These are phyloP conservation scores for Phaeosphaeria sp. DNA, from an alignment of 2,329 filamentous ascomycete species.

Conservation along the genomic window DNA sequence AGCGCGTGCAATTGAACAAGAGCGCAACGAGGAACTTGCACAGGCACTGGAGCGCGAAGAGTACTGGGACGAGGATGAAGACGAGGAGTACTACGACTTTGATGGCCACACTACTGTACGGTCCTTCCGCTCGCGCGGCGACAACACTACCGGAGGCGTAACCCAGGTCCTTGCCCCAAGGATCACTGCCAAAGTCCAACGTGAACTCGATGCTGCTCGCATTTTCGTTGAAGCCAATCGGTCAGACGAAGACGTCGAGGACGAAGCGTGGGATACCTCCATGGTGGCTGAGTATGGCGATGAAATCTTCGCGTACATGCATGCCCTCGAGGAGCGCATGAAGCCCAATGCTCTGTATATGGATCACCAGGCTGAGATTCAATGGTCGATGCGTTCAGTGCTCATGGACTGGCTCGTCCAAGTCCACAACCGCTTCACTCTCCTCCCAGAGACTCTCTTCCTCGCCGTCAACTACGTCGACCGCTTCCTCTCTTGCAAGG, in stretches of 20 bases:
- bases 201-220: conserved; percentile 74
- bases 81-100: conserved; percentile 76
- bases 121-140: conserved; percentile 76
- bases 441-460: conserved; percentile 94
- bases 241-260: conserved; percentile 78
- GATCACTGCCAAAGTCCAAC: conserved; percentile 70
- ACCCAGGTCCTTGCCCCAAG: conserved; percentile 75
- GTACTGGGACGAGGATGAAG: conserved; percentile 75
- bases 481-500: conserved; percentile 91
- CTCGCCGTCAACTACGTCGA: conserved; percentile 97
- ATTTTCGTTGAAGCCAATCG: conserved; percentile 70
- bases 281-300: conserved; percentile 98
- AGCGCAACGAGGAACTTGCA: conserved; percentile 45
- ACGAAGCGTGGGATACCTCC: conserved; percentile 90
- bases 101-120: conserved; percentile 76
- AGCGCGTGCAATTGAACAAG: conserved; percentile 43
- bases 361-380: conserved; percentile 95
- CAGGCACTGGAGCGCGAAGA: conserved; percentile 65
- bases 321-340: conserved; percentile 84
- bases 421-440: conserved; percentile 87
- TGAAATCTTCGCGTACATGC: conserved; percentile 95
- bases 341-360: conserved; percentile 93
- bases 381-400: conserved; percentile 98
- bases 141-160: conserved; percentile 72
- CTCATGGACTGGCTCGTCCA: conserved; percentile 98